phyloP scores from a whole-genome alignment of 2,329 filamentous ascomycete genomes.

The Thielaviopsis cerberus region DNA sequence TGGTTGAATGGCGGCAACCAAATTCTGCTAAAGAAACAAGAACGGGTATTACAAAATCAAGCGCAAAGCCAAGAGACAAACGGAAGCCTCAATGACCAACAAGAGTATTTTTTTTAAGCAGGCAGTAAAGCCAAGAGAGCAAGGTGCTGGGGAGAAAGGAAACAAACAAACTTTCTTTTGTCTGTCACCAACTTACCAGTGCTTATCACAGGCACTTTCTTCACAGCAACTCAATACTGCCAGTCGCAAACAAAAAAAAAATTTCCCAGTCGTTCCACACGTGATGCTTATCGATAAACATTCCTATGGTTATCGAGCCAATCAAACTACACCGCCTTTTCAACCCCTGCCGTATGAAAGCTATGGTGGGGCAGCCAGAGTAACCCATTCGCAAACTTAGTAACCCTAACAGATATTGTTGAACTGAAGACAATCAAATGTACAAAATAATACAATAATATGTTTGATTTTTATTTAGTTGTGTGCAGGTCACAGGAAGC shows the following conservation, averaged over 20 bases:
- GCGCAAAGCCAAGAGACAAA: not conserved
- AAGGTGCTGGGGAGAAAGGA: not conserved
- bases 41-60: not conserved
- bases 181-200: not conserved
- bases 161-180: not conserved
- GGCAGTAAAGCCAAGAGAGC: not conserved
- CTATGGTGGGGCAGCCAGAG: not conserved
- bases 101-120: no score
- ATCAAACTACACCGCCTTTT: conserved; percentile 6
- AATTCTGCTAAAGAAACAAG: not conserved
- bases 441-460: no score
- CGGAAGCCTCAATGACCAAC: not conserved
- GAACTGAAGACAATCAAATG: no score
- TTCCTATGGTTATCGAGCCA: conserved; percentile 4
- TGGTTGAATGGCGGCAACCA: not conserved
- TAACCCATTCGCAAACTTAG: not conserved
- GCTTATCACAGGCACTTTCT: conserved; percentile 5
- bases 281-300: conserved; percentile 11
- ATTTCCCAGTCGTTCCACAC: conserved; percentile 9
- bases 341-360: not conserved
- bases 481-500: no score
- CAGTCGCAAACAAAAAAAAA: conserved; percentile 8
- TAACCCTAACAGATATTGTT: not conserved
- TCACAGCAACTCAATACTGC: not conserved
- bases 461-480: no score